Evolutionary conservation across 2,329 filamentous ascomycete genomes (phyloP), one percentile per base, ranked within the genome.

Genomic region (Colletotrichum tamarilloi): DNA sequence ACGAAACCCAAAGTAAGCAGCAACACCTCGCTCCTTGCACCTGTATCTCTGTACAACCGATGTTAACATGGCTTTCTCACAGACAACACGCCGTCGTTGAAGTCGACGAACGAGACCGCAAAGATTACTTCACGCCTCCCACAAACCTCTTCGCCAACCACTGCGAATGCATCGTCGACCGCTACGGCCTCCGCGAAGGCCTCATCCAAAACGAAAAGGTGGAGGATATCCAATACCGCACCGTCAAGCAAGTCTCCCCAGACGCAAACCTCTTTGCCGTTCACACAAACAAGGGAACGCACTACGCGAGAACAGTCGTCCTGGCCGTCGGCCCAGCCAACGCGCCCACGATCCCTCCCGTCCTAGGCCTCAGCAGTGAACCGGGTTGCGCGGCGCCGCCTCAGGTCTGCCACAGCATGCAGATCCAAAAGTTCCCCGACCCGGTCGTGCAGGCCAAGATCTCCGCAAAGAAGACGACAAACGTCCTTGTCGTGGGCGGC

Each of bases 261-360:
- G 83, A 85, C 0, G 83, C 88, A 57, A 89, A 88, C 62, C 79
- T 94, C 1, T 96, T 96, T 78, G 91, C 89, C 0, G 81, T 95
- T 0, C 86, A 81, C 2, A 92, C 92, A 0, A 84, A 89, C 60
- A 86, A 87, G 4, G 84, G 83, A 0, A 80, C 79, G 0, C 89
- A 89, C 38, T 90, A 91, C 73, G 89, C 91, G 1, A 87, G 87
- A 22, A 85, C 88, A 1, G 92, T 94, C 1, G 89, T 95, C 0
- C 81, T 96, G 11, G 93, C 94, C 1, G 88, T 94, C 7, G 93
- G 94, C 0, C 89, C 92, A 1, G 93, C 91, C 19, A 91, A 92
- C 74, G 82, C 86, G 14, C 92, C 92, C 1, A 77, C 80, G 30
- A 83, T 88, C 53, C 87, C 86, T 19, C 73, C 75, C 4, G 76